Evolutionary conservation across 495 filamentous ascomycete genomes (phyloP).

Genomic region (Thermothielavioides terrestris): DNA sequence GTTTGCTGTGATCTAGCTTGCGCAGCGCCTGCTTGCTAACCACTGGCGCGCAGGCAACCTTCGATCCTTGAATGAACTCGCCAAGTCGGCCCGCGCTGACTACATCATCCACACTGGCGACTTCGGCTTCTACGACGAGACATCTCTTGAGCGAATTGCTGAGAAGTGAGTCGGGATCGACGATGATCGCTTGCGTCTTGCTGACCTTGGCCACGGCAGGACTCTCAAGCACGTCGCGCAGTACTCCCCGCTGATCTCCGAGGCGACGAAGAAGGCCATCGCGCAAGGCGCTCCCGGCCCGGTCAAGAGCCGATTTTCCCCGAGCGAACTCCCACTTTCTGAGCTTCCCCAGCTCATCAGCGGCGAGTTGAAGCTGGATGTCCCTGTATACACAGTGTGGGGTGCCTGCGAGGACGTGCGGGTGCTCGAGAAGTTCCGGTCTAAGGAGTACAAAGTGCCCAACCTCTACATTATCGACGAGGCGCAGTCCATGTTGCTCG

Average conservation of each 20-base stretch:
- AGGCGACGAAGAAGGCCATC: constrained; percentile 79
- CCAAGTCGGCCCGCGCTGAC: constrained; percentile 84
- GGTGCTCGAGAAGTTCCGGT: constrained; percentile 95
- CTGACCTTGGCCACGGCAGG: constrained; percentile 41
- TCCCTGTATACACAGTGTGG: constrained; percentile 99
- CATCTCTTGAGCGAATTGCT: constrained; percentile 91
- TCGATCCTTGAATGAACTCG: constrained; percentile 90
- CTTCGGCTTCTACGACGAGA: constrained; percentile 98
- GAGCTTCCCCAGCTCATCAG: constrained; percentile 88
- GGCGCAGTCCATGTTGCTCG: constrained; percentile 85
- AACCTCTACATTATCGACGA: constrained; percentile 99
- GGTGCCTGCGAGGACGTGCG: constrained; percentile 98
- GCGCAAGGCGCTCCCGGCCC: constrained; percentile 46
- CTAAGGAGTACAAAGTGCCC: constrained; percentile 94
- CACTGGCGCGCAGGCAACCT: constrained; percentile 61
- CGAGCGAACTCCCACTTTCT: constrained; percentile 83
- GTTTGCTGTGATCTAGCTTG: not conserved
- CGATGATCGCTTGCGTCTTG: not conserved
- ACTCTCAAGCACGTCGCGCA: constrained; percentile 97
- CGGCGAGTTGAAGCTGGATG: constrained; percentile 78
- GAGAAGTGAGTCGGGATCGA: constrained; percentile 72
- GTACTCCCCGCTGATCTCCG: constrained; percentile 89
- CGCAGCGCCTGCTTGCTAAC: not conserved
- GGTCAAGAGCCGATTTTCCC: constrained; percentile 72
- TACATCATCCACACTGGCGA: constrained; percentile 98